Conservation (phyloP, 2,329 filamentous ascomycete species). For the Zelopaecilomyces penicillatus region DNA sequence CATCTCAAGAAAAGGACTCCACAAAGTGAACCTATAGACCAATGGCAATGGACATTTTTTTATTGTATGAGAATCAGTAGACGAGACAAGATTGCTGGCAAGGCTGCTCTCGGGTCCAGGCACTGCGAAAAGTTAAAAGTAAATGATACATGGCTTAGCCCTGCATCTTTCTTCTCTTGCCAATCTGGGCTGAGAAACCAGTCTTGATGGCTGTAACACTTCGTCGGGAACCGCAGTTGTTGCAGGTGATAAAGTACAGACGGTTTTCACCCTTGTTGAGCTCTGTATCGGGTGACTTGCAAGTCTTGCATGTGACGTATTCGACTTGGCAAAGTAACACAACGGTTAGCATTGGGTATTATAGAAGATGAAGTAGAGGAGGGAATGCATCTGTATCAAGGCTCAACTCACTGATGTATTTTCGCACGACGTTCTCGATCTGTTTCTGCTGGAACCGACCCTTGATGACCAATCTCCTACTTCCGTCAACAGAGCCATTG, state of each 20-base stretch:
- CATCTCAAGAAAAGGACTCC: too few relatives aligned
- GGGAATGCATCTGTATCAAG: neutral
- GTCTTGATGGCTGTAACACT: conserved; percentile 98
- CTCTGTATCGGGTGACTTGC: conserved; percentile 87
- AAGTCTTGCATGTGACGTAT: conserved; percentile 99
- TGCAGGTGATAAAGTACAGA: conserved; percentile 98
- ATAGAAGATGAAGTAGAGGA: neutral
- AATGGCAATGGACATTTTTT: too few relatives aligned
- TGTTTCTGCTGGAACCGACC: conserved; percentile 99
- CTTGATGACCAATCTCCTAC: conserved; percentile 91
- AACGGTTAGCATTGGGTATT: conserved; percentile 19
- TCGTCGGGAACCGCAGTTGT: conserved; percentile 68
- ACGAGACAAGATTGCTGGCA: too few relatives aligned
- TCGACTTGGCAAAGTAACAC: conserved; percentile 49
- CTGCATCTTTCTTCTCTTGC: conserved; percentile 94
- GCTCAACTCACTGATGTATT: conserved; percentile 72
- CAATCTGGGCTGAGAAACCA: conserved; percentile 98
- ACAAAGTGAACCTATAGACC: too few relatives aligned
- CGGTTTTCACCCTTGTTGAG: conserved; percentile 99
- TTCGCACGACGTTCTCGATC: conserved; percentile 91
- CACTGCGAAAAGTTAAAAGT: neutral
- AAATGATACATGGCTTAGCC: conserved; percentile 44
- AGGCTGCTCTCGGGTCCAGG: too few relatives aligned
- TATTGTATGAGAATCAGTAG: too few relatives aligned
- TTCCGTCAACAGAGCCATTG: conserved; percentile 88